Conservation (phyloP, 495 filamentous ascomycete genomes). For the Viridothelium virens region DNA sequence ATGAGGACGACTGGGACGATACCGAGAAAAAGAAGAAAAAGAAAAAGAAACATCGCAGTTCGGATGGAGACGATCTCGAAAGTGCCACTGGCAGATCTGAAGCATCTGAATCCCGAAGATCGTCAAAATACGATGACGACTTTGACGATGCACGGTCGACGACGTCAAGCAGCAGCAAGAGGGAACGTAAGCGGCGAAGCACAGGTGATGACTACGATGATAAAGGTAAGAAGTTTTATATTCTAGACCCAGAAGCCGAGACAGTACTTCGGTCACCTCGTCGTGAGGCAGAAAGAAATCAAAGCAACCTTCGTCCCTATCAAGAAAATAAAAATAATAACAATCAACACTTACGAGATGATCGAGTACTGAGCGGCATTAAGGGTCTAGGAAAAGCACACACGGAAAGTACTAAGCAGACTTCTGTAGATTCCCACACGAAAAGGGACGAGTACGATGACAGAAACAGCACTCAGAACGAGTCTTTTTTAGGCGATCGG, state of each 20-base stretch:
- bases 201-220: neutral
- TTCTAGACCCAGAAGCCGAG: slow-evolving; percentile 1
- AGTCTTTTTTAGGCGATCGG: slow-evolving; percentile 42
- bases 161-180: slow-evolving; percentile 3
- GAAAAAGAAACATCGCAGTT: slow-evolving; percentile 31
- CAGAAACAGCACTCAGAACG: slow-evolving; percentile 20
- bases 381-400: slow-evolving; percentile 10
- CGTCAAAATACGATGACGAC: neutral
- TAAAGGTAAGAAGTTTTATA: neutral
- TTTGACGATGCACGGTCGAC: slow-evolving; percentile 19
- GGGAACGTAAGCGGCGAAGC: neutral
- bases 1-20: slow-evolving; percentile 21
- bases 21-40: slow-evolving; percentile 28
- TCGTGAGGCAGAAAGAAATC: neutral
- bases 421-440: slow-evolving; percentile 10
- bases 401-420: slow-evolving; percentile 10
- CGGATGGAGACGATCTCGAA: slow-evolving; percentile 27
- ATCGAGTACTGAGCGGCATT: slow-evolving; percentile 10
- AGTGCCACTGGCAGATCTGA: slow-evolving; percentile 1
- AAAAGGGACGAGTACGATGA: slow-evolving; percentile 18
- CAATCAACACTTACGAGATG: slow-evolving; percentile 12
- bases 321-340: slow-evolving; percentile 11
- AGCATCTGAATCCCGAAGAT: neutral
- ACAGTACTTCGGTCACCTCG: slow-evolving; percentile 12
- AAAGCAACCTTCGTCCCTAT: neutral